Conservation (phyloP, 208 protist species). For the Wallacemonas sp. region DNA sequence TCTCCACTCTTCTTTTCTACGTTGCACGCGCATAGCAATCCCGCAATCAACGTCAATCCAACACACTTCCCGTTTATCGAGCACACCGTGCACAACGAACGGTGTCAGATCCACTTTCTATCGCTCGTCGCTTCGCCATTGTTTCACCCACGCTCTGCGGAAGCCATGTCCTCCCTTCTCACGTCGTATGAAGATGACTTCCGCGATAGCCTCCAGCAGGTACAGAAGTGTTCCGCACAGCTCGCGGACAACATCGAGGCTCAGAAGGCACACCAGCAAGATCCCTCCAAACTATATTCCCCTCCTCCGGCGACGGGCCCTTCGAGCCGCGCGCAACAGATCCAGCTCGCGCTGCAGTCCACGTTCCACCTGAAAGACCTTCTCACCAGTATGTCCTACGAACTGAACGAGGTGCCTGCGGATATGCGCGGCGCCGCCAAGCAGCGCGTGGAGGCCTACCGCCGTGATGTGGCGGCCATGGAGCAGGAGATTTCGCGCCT, state of each 20-base stretch:
- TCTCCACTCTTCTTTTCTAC: constrained; percentile 4
- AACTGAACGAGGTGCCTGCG: constrained; percentile 41
- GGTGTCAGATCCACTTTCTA: no score
- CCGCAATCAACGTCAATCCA: no score
- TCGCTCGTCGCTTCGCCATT: no score
- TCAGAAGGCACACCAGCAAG: constrained; percentile 16
- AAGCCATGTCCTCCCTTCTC: constrained; percentile 51
- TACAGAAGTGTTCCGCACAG: constrained; percentile 15
- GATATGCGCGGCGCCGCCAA: constrained; percentile 25
- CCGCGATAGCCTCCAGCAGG: constrained; percentile 32
- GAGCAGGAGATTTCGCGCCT: constrained; percentile 38
- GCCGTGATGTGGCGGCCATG: constrained; percentile 18
- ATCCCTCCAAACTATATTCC: constrained; percentile 34
- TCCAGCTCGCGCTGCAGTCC: constrained; percentile 41
- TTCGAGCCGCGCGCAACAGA: constrained; percentile 37
- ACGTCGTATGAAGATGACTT: constrained; percentile 69
- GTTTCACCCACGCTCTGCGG: not conserved
- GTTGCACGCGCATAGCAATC: not conserved
- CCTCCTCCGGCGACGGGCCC: constrained; percentile 48
- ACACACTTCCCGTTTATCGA: no score
- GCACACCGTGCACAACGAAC: no score
- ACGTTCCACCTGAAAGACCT: constrained; percentile 49
- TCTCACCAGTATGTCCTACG: constrained; percentile 72
- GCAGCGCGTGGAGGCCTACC: constrained; percentile 36
- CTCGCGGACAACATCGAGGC: constrained; percentile 32